Conservation (phyloP, 257 asterid genomes). For the Fraxinus pennsylvanica region DNA sequence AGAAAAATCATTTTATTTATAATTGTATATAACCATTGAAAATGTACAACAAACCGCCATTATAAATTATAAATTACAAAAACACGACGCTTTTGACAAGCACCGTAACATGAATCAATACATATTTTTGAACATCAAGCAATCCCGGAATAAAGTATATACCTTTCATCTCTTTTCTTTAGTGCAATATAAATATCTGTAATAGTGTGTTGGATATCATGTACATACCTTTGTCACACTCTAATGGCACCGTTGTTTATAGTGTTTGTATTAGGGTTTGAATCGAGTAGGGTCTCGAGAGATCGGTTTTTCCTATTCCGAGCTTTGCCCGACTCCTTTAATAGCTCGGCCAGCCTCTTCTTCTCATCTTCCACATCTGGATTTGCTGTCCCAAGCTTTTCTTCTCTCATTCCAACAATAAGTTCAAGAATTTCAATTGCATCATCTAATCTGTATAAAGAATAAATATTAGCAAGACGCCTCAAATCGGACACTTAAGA, state of each 20-base stretch:
- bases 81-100: background rate
- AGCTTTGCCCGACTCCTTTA: constrained; percentile 79
- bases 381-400: constrained; percentile 96
- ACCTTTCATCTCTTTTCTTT: constrained; percentile 37
- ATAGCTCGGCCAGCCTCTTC: constrained; percentile 81
- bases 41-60: background rate
- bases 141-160: constrained; percentile 18
- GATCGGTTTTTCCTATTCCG: constrained; percentile 78
- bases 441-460: constrained; percentile 69
- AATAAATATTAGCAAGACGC: background rate
- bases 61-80: background rate
- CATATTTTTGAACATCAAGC: constrained; percentile 29
- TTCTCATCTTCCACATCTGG: constrained; percentile 92
- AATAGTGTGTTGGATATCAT: constrained; percentile 31
- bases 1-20: background rate
- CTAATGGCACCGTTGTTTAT: constrained; percentile 47
- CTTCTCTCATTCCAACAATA: constrained; percentile 88
- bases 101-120: constrained; percentile 21
- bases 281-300: constrained; percentile 68
- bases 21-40: background rate
- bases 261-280: constrained; percentile 51
- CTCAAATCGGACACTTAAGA: background rate
- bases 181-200: constrained; percentile 35
- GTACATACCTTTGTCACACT: constrained; percentile 60
- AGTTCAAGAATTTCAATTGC: constrained; percentile 81